Conservation (phyloP, 331 rosid species). For the Ulmus americana region DNA sequence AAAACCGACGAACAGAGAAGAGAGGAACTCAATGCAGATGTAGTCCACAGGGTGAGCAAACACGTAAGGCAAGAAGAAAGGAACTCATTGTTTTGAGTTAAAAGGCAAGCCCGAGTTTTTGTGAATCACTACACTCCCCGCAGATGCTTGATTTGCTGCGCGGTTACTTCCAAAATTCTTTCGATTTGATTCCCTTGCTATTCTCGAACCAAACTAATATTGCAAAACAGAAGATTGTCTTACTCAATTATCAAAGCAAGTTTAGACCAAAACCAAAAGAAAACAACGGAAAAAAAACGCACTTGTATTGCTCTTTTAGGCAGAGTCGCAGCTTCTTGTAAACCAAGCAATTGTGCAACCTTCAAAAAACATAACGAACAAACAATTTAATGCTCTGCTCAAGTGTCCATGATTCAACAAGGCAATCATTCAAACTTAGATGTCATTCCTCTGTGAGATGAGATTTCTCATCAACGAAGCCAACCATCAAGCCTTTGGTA, state of each 20-base stretch:
- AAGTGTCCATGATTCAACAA: neutral
- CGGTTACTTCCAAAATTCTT: conserved; percentile 88
- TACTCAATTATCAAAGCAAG: neutral
- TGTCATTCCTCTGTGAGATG: too few species aligned
- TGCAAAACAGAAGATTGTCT: neutral
- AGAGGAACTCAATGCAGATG: neutral
- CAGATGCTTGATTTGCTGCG: conserved; percentile 92
- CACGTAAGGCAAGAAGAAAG: neutral
- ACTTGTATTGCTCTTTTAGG: conserved; percentile 99
- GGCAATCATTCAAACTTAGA: neutral
- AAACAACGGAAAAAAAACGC: conserved; percentile 5
- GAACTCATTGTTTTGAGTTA: conserved; percentile 2
- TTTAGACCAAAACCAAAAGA: neutral
- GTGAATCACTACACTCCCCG: conserved; percentile 73
- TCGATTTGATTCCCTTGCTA: conserved; percentile 85
- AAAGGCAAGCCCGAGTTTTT: conserved; percentile 28
- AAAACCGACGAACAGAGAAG: neutral
- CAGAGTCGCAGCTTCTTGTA: conserved; percentile 76
- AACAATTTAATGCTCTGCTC: conserved; percentile 9
- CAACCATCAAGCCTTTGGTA: too few species aligned
- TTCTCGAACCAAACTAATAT: conserved; percentile 84
- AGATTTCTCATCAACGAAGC: too few species aligned
- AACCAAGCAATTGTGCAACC: conserved; percentile 86
- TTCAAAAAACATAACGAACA: conserved; percentile 25
- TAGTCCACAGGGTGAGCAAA: too few species aligned